Conservation (phyloP, 257 asterid genomes). For the Solanum pimpinellifolium region DNA sequence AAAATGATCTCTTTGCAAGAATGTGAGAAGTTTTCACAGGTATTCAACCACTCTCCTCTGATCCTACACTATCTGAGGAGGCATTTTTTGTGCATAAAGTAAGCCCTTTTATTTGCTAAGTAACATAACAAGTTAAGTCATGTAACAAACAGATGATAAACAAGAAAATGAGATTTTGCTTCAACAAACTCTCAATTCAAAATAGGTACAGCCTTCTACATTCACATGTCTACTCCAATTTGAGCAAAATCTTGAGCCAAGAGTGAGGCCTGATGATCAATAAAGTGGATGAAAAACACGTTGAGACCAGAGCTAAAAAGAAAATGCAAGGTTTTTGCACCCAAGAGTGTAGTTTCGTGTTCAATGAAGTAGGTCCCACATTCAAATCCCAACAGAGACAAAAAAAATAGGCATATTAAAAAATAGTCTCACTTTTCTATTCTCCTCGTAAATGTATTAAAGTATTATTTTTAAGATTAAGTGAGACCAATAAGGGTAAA, state of each 20-base stretch:
- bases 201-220: neutral
- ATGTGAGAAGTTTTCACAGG: neutral
- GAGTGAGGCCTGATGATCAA: neutral
- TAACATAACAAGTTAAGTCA: neutral
- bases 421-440: too few relatives aligned
- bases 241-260: neutral
- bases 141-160: neutral
- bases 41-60: neutral
- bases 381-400: too few relatives aligned
- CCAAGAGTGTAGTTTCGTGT: neutral
- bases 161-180: neutral
- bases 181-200: neutral
- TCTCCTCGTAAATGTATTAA: too few relatives aligned
- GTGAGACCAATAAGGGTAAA: too few relatives aligned
- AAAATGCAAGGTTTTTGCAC: neutral
- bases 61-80: neutral
- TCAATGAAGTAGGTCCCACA: neutral
- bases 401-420: too few relatives aligned
- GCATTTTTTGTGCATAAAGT: neutral
- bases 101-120: neutral
- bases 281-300: neutral
- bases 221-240: neutral
- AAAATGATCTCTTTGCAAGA: neutral
- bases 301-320: neutral
- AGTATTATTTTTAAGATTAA: too few relatives aligned